Evolutionary conservation across 441 rosid species (phyloP).

Genomic region (Metrosideros polymorpha): DNA sequence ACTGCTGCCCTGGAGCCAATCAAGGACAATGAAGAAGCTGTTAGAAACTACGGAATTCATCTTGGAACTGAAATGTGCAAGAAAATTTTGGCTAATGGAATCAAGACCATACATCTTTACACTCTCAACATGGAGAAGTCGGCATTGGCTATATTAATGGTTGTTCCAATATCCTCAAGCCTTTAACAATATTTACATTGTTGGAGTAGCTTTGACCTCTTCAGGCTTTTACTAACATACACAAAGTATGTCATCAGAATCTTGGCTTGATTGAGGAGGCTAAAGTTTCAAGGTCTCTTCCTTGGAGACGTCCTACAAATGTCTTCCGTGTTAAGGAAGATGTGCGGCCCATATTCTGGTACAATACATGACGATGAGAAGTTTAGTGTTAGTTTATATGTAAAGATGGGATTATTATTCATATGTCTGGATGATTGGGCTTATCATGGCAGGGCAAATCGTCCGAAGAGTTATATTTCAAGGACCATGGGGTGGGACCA

Average conservation of each 20-base stretch:
- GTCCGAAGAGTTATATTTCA: constrained; percentile 92
- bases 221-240: not conserved
- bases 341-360: constrained; percentile 98
- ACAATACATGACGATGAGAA: constrained; percentile 4
- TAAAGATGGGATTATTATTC: not conserved
- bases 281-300: constrained; percentile 63
- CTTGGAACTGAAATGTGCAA: constrained; percentile 95
- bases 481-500: constrained; percentile 94
- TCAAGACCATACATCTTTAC: constrained; percentile 79
- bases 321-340: constrained; percentile 85
- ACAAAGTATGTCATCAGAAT: constrained; percentile 38
- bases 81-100: constrained; percentile 82
- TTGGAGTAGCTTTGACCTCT: constrained; percentile 19
- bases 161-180: constrained; percentile 9
- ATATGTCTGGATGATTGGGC: not conserved
- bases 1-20: constrained; percentile 88
- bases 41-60: constrained; percentile 78
- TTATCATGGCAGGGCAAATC: constrained; percentile 71
- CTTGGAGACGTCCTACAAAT: constrained; percentile 96
- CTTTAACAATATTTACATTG: not conserved
- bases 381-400: not conserved
- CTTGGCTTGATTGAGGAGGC: constrained; percentile 94
- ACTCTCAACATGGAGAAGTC: constrained; percentile 95
- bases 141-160: constrained; percentile 80
- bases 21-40: constrained; percentile 95